Percentiles rank a stretch among this genome's conserved stretches.
Evolutionary conservation across 192 early-diverging fungal genomes (phyloP).

Genomic region (Chytriomyces confervae): DNA sequence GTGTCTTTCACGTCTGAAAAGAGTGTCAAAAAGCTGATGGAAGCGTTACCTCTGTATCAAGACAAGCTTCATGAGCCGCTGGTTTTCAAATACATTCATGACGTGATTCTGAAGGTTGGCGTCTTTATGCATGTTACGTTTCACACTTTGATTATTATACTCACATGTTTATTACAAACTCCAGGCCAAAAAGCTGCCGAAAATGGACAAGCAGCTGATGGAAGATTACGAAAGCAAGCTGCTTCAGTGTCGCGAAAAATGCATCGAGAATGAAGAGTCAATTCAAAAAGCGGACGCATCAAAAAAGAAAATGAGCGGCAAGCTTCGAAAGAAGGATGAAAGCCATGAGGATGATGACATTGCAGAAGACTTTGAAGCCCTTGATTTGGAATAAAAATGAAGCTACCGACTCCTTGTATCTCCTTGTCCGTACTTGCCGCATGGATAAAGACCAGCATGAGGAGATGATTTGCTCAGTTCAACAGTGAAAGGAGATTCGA

Average conservation of each 20-base stretch:
- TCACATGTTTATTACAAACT: not conserved
- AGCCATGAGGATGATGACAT: too few relatives aligned
- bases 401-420: too few relatives aligned
- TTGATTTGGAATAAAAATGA: too few relatives aligned
- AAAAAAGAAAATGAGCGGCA: conserved; percentile 3
- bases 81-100: conserved; percentile 83
- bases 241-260: conserved; percentile 70
- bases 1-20: conserved; percentile 88
- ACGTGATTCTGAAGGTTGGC: conserved; percentile 83
- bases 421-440: too few relatives aligned
- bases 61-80: conserved; percentile 88
- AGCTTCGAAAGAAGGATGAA: conserved; percentile 1
- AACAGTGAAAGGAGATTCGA: too few relatives aligned
- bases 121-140: not conserved
- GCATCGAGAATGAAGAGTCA: conserved; percentile 64
- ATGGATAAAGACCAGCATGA: too few relatives aligned
- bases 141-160: not conserved
- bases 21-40: conserved; percentile 82
- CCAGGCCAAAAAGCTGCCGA: conserved; percentile 70
- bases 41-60: conserved; percentile 82
- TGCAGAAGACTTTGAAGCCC: too few relatives aligned
- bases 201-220: conserved; percentile 77
- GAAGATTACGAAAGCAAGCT: conserved; percentile 90
- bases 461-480: too few relatives aligned
- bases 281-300: conserved; percentile 12